Conservation (phyloP, 306 rosid species). For the Myrica gale region DNA sequence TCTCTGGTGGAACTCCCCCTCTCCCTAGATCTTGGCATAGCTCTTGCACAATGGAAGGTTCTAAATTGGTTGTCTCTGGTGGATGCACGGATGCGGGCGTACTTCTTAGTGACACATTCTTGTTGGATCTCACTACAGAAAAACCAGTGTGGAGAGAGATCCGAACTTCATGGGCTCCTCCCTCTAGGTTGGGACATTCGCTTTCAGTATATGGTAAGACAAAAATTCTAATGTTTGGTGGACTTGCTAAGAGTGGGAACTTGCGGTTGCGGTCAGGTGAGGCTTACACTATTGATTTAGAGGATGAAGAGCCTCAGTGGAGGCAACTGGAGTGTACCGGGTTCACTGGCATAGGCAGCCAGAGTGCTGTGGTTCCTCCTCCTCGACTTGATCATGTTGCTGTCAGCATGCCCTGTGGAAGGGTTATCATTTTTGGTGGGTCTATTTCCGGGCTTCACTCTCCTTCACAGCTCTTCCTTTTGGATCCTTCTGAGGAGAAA, state of each 20-base stretch:
- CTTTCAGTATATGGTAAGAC: slow-evolving; percentile 88
- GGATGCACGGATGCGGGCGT: slow-evolving; percentile 93
- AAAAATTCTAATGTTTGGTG: slow-evolving; percentile 93
- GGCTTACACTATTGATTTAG: slow-evolving; percentile 83
- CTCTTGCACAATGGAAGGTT: slow-evolving; percentile 90
- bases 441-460: slow-evolving; percentile 95
- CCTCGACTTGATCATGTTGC: slow-evolving; percentile 96
- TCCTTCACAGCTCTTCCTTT: slow-evolving; percentile 89
- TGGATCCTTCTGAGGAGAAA: slow-evolving; percentile 96
- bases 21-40: slow-evolving; percentile 98
- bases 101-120: slow-evolving; percentile 81
- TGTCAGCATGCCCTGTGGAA: slow-evolving; percentile 99
- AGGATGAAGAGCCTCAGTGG: slow-evolving; percentile 80
- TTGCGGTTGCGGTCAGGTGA: slow-evolving; percentile 78
- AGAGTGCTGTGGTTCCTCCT: slow-evolving; percentile 83
- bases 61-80: slow-evolving; percentile 90
- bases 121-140: slow-evolving; percentile 68
- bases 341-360: slow-evolving; percentile 71
- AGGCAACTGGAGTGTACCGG: slow-evolving; percentile 76
- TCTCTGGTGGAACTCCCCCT: slow-evolving; percentile 83
- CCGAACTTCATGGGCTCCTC: slow-evolving; percentile 84
- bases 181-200: slow-evolving; percentile 88
- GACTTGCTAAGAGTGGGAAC: slow-evolving; percentile 95
- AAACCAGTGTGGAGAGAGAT: slow-evolving; percentile 91
- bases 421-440: slow-evolving; percentile 88